Evolutionary conservation across 129 eudicot genomes (phyloP).

Genomic region (Smallanthus sonchifolius): DNA sequence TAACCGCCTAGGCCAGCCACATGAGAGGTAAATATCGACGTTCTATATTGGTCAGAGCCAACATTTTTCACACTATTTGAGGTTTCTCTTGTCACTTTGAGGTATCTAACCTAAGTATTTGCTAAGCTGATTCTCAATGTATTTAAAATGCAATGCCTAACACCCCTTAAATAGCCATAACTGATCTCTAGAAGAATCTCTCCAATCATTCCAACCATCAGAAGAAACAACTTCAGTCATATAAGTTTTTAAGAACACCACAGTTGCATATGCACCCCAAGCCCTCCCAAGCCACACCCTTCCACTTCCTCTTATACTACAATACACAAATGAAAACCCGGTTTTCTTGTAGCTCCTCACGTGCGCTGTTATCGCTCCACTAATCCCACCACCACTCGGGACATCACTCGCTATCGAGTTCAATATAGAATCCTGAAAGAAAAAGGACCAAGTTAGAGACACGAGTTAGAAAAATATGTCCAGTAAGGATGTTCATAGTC

Average conservation of each 20-base stretch:
- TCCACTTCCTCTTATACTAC: slow-evolving; percentile 66
- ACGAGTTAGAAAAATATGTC: not conserved
- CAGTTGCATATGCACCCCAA: slow-evolving; percentile 83
- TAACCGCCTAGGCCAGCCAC: not conserved
- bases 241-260: slow-evolving; percentile 57
- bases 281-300: slow-evolving; percentile 92
- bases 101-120: not conserved
- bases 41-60: no score
- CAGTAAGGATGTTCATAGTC: not conserved
- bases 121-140: not conserved
- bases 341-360: slow-evolving; percentile 62
- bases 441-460: not conserved
- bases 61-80: not conserved
- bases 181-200: slow-evolving; percentile 69
- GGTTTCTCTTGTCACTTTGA: not conserved
- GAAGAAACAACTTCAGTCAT: slow-evolving; percentile 70
- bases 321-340: slow-evolving; percentile 75
- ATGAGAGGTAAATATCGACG: not conserved
- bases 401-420: slow-evolving; percentile 60
- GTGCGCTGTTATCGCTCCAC: slow-evolving; percentile 80
- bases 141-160: not conserved
- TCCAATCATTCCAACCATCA: slow-evolving; percentile 96
- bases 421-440: slow-evolving; percentile 57
- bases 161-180: slow-evolving; percentile 16
- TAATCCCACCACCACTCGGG: slow-evolving; percentile 42